Base-by-base conservation (phyloP, 495 filamentous ascomycete genomes). In the Margaritispora aquatica region DNA sequence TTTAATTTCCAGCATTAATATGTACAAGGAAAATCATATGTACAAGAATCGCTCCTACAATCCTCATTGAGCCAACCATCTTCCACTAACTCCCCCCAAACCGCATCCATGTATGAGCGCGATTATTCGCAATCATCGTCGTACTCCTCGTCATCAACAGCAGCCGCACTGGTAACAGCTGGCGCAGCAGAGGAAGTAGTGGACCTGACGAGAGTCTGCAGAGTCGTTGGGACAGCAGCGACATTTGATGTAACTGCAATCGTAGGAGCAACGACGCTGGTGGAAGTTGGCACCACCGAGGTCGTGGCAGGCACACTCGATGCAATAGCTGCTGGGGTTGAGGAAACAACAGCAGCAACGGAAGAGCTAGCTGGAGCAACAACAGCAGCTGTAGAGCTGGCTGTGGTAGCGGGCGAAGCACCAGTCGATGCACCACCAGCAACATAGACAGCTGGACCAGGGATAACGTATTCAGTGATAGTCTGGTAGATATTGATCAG, bases 401-500 rank as follows among this genome's bases (percentile, higher is more conserved):
- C 5, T 7, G 29, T 34, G 17, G 38, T 17, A n/a, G 17, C 38
- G 3, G 38, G 10, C 22, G 10, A 10, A 7, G 19, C 8, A 21
- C 19, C 13, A 41, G 15, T 21, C 41, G 44, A 24, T 36, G 50
- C 41, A 19, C 52, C 58, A n/a, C 38, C 38, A 2, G 8, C 17
- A 74, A 69, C 60, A 47, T 78, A 76, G 0, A 71, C 67, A 23
- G 66, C 68, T 24, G 75, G 77, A 11, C 78, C 78, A 0, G 78
- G 78, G 2, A 73, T 70, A 15, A 41, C 69, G 56, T 80, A 80
- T n/a, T 68, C 38, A 65, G 74, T 73, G 48, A 75, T 73, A 34
- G 63, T 75, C 31, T 72, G 73, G 64, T 84, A 84, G 67, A 84
- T 82, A 68, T 73, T 79, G 70, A 77, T 66, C 29, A 73, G 60